These are phyloP conservation scores for Metarhizium sp. DNA, from an alignment of 2,329 filamentous ascomycete species.

Conservation along the genomic window DNA sequence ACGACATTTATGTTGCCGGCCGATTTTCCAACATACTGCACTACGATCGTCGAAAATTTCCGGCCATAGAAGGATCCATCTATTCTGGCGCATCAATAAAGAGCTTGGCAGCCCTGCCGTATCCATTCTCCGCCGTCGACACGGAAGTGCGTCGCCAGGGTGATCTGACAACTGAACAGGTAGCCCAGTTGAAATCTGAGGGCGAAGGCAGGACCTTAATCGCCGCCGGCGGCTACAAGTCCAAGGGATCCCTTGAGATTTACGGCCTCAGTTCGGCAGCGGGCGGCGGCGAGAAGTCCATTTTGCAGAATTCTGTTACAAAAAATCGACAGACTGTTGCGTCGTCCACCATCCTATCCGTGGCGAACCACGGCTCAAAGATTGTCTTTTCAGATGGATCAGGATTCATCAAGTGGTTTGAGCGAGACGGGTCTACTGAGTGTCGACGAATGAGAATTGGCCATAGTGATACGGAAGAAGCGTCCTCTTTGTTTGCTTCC, in stretches of 20 bases:
- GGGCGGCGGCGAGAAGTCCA: constrained; percentile 15
- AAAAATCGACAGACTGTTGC: constrained; percentile 81
- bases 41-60: constrained; percentile 83
- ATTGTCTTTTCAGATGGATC: constrained; percentile 78
- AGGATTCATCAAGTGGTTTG: constrained; percentile 82
- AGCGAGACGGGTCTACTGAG: constrained; percentile 66
- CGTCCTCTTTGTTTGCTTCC: constrained; percentile 40
- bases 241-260: constrained; percentile 82
- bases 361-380: constrained; percentile 70
- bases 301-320: constrained; percentile 39
- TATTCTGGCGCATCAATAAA: constrained; percentile 77
- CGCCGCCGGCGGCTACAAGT: constrained; percentile 84
- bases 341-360: constrained; percentile 70
- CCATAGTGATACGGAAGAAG: constrained; percentile 37
- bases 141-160: constrained; percentile 47
- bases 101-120: constrained; percentile 59
- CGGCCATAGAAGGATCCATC: constrained; percentile 65
- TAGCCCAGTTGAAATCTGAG: constrained; percentile 42
- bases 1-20: constrained; percentile 81
- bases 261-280: constrained; percentile 48
- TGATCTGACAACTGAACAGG: constrained; percentile 44
- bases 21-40: constrained; percentile 82
- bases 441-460: constrained; percentile 46
- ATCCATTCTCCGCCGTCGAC: constrained; percentile 54
- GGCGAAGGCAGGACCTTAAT: constrained; percentile 57